phyloP scores from a whole-genome alignment of 768 basidiomycete species.

The Tylopilus felleus region DNA sequence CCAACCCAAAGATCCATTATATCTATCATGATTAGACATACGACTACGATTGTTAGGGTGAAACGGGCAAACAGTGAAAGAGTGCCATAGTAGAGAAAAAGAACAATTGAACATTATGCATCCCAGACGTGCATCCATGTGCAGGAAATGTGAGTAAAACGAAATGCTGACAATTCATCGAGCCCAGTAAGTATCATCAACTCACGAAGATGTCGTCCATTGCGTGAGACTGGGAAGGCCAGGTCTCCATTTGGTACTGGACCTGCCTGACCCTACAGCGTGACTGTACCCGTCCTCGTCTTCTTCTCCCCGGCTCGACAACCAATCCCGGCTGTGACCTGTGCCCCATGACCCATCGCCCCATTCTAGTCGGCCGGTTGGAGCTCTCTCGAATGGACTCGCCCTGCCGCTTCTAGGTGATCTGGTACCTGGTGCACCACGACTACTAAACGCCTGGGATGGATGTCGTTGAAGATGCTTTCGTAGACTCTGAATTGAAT shows the following conservation, averaged over 20 bases:
- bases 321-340: conserved; percentile 24
- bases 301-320: conserved; percentile 26
- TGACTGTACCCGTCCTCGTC: conserved; percentile 27
- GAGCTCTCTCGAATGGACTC: conserved; percentile 15
- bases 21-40: conserved; percentile 22
- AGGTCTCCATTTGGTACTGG: conserved; percentile 28
- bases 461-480: conserved; percentile 47
- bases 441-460: conserved; percentile 9
- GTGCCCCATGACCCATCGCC: conserved; percentile 21
- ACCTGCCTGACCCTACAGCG: conserved; percentile 17
- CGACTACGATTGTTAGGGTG: conserved; percentile 9
- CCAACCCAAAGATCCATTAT: conserved; percentile 16
- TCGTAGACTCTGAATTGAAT: conserved; percentile 69
- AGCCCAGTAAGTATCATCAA: neutral
- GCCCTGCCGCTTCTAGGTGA: conserved; percentile 17
- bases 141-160: conserved; percentile 6
- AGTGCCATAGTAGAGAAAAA: conserved; percentile 4
- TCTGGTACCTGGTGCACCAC: conserved; percentile 10
- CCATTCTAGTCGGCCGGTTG: conserved; percentile 13
- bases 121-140: conserved; percentile 14
- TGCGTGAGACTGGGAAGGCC: conserved; percentile 34
- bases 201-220: conserved; percentile 27
- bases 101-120: conserved; percentile 1
- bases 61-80: conserved; percentile 5
- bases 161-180: neutral